Base-by-base conservation (phyloP, 2,329 filamentous ascomycete genomes). In the Cyanodermella asteris region DNA sequence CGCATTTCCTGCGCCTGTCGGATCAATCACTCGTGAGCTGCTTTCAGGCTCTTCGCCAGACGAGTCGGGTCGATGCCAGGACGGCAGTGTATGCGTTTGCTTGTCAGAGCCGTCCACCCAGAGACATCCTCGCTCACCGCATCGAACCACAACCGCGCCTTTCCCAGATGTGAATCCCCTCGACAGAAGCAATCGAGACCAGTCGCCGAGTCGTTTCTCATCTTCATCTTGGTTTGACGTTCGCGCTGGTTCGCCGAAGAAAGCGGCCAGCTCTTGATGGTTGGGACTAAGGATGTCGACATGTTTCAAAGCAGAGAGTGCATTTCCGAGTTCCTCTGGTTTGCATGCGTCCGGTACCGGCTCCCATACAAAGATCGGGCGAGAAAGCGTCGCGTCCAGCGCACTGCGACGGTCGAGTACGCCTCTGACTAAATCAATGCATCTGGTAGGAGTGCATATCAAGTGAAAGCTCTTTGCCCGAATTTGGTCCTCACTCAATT, bases 1-100 rank as follows among this genome's bases (percentile, higher is more conserved):
- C 0, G 75, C 72, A 47, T 97, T 97, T 1, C 87, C 87, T 12
- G 81, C 87, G 7, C 87, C 87, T 0, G 87, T 94, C 1, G 84
- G 82, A 46, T 94, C 87, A n/a, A 87, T 53, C 10, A 32, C 28
- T 18, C 27, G n/a, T n/a, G n/a, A n/a, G n/a, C n/a, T n/a, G n/a
- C n/a, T n/a, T n/a, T n/a, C n/a, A n/a, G n/a, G n/a, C n/a, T n/a
- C n/a, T n/a, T n/a, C n/a, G n/a, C n/a, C n/a, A n/a, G n/a, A n/a
- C n/a, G n/a, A n/a, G n/a, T n/a, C n/a, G n/a, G n/a, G n/a, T n/a
- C n/a, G n/a, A n/a, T n/a, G n/a, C n/a, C n/a, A n/a, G n/a, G n/a
- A n/a, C n/a, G n/a, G n/a, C n/a, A n/a, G n/a, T n/a, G n/a, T n/a
- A n/a, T n/a, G n/a, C n/a, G n/a, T n/a, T n/a, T n/a, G 8, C 14